Evolutionary conservation across 1,139 yeast species (phyloP).

Genomic region (Kluyveromyces sp.): DNA sequence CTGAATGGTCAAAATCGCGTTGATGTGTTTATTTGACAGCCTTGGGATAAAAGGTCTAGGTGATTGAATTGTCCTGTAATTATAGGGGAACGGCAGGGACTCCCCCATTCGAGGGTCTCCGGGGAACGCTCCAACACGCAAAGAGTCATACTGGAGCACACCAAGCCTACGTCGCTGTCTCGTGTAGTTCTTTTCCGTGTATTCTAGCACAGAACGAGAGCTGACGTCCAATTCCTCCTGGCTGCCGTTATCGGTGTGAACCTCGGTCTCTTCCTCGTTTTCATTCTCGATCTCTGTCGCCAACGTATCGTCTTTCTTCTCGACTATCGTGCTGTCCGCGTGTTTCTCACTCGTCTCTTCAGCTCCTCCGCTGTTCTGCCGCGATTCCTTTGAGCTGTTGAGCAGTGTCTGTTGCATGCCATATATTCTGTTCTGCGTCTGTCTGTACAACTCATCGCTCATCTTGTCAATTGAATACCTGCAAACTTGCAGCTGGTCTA

Average conservation of each 20-base stretch:
- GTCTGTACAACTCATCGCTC: slow-evolving; percentile 23
- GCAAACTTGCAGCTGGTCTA: too few relatives aligned
- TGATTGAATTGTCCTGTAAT: slow-evolving; percentile 10
- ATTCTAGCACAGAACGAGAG: slow-evolving; percentile 17
- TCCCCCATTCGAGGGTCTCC: slow-evolving; percentile 1
- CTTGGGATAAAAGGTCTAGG: slow-evolving; percentile 28
- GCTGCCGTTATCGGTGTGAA: too few relatives aligned
- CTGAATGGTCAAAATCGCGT: slow-evolving; percentile 19
- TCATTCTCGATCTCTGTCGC: slow-evolving; percentile 1
- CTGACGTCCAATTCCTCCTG: slow-evolving; percentile 10
- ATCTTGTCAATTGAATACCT: slow-evolving; percentile 3
- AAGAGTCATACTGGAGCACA: slow-evolving; percentile 21
- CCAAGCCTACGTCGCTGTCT: slow-evolving; percentile 15
- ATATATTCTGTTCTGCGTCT: slow-evolving; percentile 30
- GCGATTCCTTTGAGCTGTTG: slow-evolving; percentile 19
- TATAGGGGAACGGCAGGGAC: slow-evolving; percentile 27
- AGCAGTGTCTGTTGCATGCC: slow-evolving; percentile 30
- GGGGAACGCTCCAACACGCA: slow-evolving; percentile 16
- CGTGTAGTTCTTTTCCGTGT: slow-evolving; percentile 14
- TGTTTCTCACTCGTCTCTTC: neutral
- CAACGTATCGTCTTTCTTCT: neutral
- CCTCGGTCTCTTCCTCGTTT: neutral
- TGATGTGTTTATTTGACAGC: slow-evolving; percentile 17
- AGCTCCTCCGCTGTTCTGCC: neutral
- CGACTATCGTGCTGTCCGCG: neutral